Percentiles rank a stretch among this genome's conserved stretches.
Evolutionary conservation across 2,329 filamentous ascomycete species (phyloP).

Genomic region (Thielaviopsis populi): DNA sequence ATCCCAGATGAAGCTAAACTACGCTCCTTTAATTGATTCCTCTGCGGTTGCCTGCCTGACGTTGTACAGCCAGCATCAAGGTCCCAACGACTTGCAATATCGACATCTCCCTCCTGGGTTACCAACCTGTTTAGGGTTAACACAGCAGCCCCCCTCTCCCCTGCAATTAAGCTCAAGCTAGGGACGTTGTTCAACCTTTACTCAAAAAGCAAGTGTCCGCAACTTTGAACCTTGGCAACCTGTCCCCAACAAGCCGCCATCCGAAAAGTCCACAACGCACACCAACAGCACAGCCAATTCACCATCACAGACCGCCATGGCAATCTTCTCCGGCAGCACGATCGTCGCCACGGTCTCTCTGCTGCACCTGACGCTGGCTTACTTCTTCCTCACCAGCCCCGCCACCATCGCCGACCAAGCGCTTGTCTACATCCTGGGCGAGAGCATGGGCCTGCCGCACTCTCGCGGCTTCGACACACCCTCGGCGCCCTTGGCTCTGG

Average conservation of each 20-base stretch:
- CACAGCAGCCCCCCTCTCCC: not conserved
- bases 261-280: not conserved
- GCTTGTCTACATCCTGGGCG: slow-evolving; percentile 65
- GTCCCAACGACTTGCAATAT: too few relatives aligned
- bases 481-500: slow-evolving; percentile 56
- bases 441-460: slow-evolving; percentile 63
- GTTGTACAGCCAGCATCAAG: too few relatives aligned
- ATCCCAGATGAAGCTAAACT: too few relatives aligned
- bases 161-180: not conserved
- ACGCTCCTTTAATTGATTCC: too few relatives aligned
- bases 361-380: slow-evolving; percentile 71
- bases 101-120: not conserved
- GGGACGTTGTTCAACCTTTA: not conserved
- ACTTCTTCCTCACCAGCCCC: slow-evolving; percentile 67
- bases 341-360: slow-evolving; percentile 70
- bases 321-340: slow-evolving; percentile 61
- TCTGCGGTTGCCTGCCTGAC: not conserved
- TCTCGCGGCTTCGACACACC: slow-evolving; percentile 52
- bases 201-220: not conserved
- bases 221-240: not conserved
- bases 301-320: slow-evolving; percentile 42
- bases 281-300: slow-evolving; percentile 7
- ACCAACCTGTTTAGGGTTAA: not conserved
- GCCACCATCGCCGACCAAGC: slow-evolving; percentile 60
- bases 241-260: not conserved